phyloP scores from a whole-genome alignment of 2,329 filamentous ascomycete genomes.

The Diaporthe citriasiana region DNA sequence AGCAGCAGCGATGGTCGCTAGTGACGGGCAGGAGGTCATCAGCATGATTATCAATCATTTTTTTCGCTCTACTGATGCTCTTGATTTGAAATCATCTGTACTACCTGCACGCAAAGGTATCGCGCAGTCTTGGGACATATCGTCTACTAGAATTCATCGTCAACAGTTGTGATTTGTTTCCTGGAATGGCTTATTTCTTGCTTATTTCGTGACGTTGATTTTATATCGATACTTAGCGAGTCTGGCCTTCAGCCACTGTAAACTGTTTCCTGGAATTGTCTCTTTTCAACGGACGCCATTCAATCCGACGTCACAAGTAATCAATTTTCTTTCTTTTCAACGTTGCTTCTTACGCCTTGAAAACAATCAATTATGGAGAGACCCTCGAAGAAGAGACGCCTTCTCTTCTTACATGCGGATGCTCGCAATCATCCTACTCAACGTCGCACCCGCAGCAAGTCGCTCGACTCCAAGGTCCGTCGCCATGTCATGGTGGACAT shows the following conservation, averaged over 20 bases:
- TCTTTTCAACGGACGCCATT: background rate
- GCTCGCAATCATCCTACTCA: background rate
- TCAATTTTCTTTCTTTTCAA: background rate
- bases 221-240: background rate
- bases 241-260: background rate
- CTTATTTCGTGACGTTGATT: background rate
- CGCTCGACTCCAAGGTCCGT: slow-evolving; percentile 7
- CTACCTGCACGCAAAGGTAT: background rate
- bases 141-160: background rate
- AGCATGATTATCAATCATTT: slow-evolving; percentile 20
- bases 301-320: background rate
- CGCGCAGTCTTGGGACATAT: background rate
- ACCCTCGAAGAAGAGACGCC: background rate
- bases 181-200: background rate
- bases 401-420: background rate
- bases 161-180: background rate
- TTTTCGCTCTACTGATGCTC: background rate
- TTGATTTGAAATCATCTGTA: slow-evolving; percentile 21
- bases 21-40: background rate
- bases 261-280: no score
- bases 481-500: slow-evolving; percentile 18
- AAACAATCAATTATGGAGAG: background rate
- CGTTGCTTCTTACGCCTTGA: background rate
- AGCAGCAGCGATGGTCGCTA: no score
- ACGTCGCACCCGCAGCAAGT: slow-evolving; percentile 6